These are phyloP conservation scores for Closterium sp. DNA, from an alignment of 139 green algal species.

Conservation along the genomic window DNA sequence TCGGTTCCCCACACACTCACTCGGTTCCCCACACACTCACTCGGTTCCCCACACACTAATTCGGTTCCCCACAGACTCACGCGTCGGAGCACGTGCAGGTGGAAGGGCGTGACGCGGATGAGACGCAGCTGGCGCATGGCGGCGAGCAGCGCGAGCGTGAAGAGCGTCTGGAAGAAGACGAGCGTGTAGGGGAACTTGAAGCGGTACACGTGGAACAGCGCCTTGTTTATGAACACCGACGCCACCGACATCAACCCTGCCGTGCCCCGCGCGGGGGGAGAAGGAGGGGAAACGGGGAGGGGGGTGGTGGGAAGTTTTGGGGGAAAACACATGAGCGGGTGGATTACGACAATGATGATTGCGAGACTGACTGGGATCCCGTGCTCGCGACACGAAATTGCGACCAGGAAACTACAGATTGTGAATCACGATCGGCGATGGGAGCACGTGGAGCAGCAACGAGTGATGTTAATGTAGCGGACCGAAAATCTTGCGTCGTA, in stretches of 20 bases:
- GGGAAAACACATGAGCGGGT: neutral
- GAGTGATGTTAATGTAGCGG: no score
- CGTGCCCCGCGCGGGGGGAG: neutral
- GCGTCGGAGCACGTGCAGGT: conserved; percentile 49
- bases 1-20: no score
- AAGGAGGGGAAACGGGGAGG: neutral
- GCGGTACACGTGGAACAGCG: conserved; percentile 59
- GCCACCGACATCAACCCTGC: conserved; percentile 54
- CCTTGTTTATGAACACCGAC: conserved; percentile 61
- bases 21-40: no score
- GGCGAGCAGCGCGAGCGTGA: conserved; percentile 45
- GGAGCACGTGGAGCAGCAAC: no score
- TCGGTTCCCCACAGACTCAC: no score
- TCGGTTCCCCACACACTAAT: no score
- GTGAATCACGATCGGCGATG: no score
- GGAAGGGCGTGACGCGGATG: conserved; percentile 42
- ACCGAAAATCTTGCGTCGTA: no score
- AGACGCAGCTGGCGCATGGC: conserved; percentile 48
- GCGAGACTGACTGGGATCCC: neutral
- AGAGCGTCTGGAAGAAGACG: conserved; percentile 57
- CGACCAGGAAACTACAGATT: no score
- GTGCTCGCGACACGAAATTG: neutral
- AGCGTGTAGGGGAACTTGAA: conserved; percentile 57
- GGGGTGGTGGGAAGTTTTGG: neutral
- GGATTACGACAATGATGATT: neutral